phyloP scores from a whole-genome alignment of 2,329 filamentous ascomycete genomes.

The Aspergillus sojae region DNA sequence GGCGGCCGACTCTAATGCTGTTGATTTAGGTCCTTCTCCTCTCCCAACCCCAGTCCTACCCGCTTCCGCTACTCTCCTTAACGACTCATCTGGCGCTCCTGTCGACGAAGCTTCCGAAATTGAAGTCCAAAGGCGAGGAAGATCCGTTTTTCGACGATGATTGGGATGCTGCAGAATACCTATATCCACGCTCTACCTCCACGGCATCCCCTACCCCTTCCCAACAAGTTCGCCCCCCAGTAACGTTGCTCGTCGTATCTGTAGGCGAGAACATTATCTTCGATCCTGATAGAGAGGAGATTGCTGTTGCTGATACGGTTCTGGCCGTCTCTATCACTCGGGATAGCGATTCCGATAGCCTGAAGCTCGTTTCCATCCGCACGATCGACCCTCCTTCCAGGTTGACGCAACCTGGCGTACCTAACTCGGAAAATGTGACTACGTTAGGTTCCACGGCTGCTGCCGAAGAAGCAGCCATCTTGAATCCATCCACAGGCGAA shows the following conservation, averaged over 20 bases:
- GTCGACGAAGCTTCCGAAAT: constrained; percentile 77
- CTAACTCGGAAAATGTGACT: constrained; percentile 64
- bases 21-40: constrained; percentile 76
- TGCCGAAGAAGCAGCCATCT: constrained; percentile 45
- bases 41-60: constrained; percentile 90
- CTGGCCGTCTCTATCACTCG: constrained; percentile 77
- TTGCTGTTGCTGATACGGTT: constrained; percentile 87
- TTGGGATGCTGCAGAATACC: constrained; percentile 79
- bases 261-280: constrained; percentile 90
- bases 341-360: constrained; percentile 39
- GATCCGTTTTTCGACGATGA: constrained; percentile 98
- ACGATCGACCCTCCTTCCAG: constrained; percentile 75
- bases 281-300: constrained; percentile 87
- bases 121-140: constrained; percentile 89
- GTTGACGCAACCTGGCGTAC: constrained; percentile 70
- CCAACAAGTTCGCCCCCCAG: constrained; percentile 65
- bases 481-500: constrained; percentile 56
- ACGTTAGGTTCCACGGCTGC: constrained; percentile 46
- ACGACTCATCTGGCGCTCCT: constrained; percentile 93
- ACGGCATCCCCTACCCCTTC: constrained; percentile 27
- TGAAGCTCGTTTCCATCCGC: constrained; percentile 69
- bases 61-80: constrained; percentile 86
- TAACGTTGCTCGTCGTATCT: constrained; percentile 87
- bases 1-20: constrained; percentile 10
- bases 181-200: constrained; percentile 64